A percentile compares a stretch with the other conserved stretches of the same genome.
phyloP scores from a whole-genome alignment of 2,329 filamentous ascomycete species.

The Sporothrix globosa region DNA sequence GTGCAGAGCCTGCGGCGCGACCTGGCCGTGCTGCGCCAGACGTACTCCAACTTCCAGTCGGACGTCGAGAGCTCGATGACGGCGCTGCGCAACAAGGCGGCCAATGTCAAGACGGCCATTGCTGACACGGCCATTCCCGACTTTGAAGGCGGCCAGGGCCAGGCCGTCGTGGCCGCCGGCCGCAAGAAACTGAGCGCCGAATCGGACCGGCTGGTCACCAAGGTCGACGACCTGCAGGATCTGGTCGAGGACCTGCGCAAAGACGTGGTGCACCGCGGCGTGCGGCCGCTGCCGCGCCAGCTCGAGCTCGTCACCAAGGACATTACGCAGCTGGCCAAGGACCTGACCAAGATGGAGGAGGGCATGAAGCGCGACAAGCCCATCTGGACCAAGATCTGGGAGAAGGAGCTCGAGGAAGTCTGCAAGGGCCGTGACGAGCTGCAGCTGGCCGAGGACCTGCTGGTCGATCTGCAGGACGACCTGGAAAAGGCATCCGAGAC shows the following conservation, averaged over 20 bases:
- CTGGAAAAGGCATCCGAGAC: conserved; percentile 92
- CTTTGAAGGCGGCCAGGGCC: conserved; percentile 76
- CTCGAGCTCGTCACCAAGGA: conserved; percentile 89
- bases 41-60: conserved; percentile 86
- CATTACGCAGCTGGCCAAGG: conserved; percentile 76
- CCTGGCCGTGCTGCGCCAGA: conserved; percentile 87
- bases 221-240: conserved; percentile 97
- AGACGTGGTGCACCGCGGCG: conserved; percentile 90
- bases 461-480: conserved; percentile 89
- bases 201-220: conserved; percentile 85
- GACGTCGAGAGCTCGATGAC: conserved; percentile 89
- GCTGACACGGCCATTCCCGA: conserved; percentile 71
- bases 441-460: conserved; percentile 93
- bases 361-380: conserved; percentile 91
- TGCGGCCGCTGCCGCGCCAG: conserved; percentile 86
- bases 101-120: conserved; percentile 75
- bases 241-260: conserved; percentile 95
- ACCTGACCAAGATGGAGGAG: conserved; percentile 92
- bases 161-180: conserved; percentile 80
- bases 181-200: conserved; percentile 86
- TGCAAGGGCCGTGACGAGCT: conserved; percentile 94
- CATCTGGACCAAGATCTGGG: conserved; percentile 99
- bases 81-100: conserved; percentile 77
- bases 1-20: conserved; percentile 83
- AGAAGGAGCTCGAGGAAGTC: conserved; percentile 93